Evolutionary conservation across 2,329 filamentous ascomycete species (phyloP), one percentile per base, ranked within the genome.

Genomic region (Alternaria sp.): DNA sequence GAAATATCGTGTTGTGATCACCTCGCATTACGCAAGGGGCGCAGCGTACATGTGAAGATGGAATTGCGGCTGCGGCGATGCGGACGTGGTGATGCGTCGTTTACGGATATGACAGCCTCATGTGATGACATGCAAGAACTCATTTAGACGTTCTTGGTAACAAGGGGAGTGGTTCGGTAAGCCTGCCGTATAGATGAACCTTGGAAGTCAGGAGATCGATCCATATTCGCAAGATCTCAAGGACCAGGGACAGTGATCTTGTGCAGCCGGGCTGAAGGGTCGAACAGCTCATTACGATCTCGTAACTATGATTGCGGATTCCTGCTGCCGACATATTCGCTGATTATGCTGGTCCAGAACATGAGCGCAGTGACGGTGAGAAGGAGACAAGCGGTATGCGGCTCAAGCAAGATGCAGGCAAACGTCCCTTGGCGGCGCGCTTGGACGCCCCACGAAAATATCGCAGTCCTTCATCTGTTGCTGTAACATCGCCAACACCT

Each of bases 401-500:
- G 59, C 52, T 53, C 36, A 17, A 32, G 43, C 19, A 52, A 36
- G 23, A 21, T 56, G 59, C 53, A 57, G 12, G 30, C 17, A 52
- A 43, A 26, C 28, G 58, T 62, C 59, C 45, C 32, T 28, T 49
- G 55, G 43, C 49, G 44, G 43, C 36, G 50, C 36, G 63, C 47
- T 53, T 57, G 50, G 32, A 60, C 55, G 55, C 47, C 62, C 59
- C 40, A 54, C 44, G 36, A 44, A 55, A 25, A 54, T 30, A 26
- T 44, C 15, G 44, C 53, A 26, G 43, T 40, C 51, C 61, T 58
- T 59, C 55, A 65, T 68, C 53, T 63, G 30, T 47, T 26, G 36
- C 47, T 55, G 13, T 59, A 40, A 57, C 61, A 59, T 44, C 32
- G 9, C 12, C 43, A 25, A 46, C 26, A 44, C 43, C 28, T 45